These are phyloP conservation scores for Candida ulmi DNA, from an alignment of 805 yeast genomes.

Conservation along the genomic window DNA sequence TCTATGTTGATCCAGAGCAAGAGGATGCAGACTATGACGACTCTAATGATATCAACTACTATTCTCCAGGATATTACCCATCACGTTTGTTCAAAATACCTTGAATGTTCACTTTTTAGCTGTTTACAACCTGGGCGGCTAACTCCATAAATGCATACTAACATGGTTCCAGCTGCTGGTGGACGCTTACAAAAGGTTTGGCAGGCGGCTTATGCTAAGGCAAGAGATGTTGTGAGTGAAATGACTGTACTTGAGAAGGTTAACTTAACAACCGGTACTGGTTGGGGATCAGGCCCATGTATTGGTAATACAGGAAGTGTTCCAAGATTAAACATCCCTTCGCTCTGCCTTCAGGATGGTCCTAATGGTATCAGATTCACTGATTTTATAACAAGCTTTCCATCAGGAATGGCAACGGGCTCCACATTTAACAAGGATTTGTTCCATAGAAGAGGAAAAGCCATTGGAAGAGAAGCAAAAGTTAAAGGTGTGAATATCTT, in stretches of 20 bases:
- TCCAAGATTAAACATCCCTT: constrained; percentile 48
- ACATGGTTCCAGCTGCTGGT: constrained; percentile 27
- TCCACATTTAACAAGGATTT: constrained; percentile 51
- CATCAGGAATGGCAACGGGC: constrained; percentile 55
- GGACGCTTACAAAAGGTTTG: constrained; percentile 47
- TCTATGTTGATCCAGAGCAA: constrained; percentile 19
- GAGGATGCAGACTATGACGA: constrained; percentile 8
- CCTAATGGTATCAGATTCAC: constrained; percentile 56
- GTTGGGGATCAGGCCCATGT: constrained; percentile 59
- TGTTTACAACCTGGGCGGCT: neutral
- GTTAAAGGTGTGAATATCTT: constrained; percentile 50
- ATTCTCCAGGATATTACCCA: constrained; percentile 17
- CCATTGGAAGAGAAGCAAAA: constrained; percentile 50
- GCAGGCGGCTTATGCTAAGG: constrained; percentile 53
- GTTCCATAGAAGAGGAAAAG: constrained; percentile 47
- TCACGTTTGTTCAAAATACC: constrained; percentile 15
- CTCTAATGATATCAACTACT: constrained; percentile 16
- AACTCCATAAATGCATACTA: no score
- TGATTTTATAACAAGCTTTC: constrained; percentile 51
- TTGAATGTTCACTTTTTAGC: neutral
- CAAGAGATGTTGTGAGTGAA: constrained; percentile 47
- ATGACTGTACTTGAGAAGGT: constrained; percentile 56
- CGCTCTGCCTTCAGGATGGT: constrained; percentile 57
- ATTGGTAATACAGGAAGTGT: constrained; percentile 54
- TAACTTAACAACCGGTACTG: constrained; percentile 58